These are phyloP conservation scores for Solanum bulbocastanum DNA, from an alignment of 257 asterid genomes.

Conservation along the genomic window DNA sequence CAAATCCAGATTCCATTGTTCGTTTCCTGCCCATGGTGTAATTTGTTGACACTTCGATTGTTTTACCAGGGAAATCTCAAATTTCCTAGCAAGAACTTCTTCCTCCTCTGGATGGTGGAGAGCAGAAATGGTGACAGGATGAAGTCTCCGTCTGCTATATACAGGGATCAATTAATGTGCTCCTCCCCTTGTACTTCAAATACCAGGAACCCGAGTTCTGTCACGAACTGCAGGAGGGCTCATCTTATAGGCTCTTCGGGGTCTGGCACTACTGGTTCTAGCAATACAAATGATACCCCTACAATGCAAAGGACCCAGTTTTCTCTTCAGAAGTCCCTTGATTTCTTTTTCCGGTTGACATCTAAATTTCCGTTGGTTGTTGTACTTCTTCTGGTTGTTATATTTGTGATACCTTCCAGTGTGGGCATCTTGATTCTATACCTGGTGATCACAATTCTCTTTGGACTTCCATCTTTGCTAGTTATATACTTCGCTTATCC, in stretches of 20 bases:
- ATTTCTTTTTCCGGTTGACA: conserved; percentile 47
- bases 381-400: conserved; percentile 41
- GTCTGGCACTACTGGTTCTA: conserved; percentile 9
- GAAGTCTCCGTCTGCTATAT: conserved; percentile 26
- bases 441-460: conserved; percentile 56
- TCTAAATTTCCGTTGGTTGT: conserved; percentile 63
- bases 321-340: conserved; percentile 61
- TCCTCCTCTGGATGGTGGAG: conserved; percentile 93
- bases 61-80: conserved; percentile 59
- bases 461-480: conserved; percentile 70
- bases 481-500: conserved; percentile 80
- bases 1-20: conserved; percentile 66
- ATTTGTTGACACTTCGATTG: conserved; percentile 61
- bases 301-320: conserved; percentile 39
- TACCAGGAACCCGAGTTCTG: conserved; percentile 12
- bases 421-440: conserved; percentile 53
- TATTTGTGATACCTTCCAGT: conserved; percentile 59
- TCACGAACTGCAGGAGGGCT: conserved; percentile 27
- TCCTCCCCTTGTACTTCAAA: conserved; percentile 30
- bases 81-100: conserved; percentile 76
- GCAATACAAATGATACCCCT: conserved; percentile 10
- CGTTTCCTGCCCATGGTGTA: conserved; percentile 92
- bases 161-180: conserved; percentile 42
- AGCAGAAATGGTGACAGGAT: conserved; percentile 75
- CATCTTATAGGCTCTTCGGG: conserved; percentile 26